Conservation (phyloP, 192 early-diverging fungal species). For the Pilobolus umbonatus region DNA sequence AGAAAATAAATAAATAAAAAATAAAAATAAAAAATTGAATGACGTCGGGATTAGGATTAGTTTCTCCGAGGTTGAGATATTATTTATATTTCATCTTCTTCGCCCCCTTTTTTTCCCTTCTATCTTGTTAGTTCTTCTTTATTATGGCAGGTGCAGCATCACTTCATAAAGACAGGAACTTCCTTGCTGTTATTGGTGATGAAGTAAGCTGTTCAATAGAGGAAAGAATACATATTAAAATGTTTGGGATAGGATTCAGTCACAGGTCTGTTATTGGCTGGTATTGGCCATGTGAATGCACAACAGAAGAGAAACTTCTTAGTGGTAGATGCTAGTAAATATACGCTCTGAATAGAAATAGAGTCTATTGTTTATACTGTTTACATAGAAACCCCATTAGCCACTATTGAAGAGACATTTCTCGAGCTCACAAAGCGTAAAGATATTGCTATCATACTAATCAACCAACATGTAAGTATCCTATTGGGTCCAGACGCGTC, state of each 20-base stretch:
- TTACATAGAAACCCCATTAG: conserved; percentile 62
- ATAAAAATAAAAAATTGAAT: no score
- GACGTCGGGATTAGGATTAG: no score
- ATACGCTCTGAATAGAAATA: not conserved
- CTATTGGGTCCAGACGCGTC: not conserved
- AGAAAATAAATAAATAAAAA: no score
- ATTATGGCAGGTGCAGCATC: conserved; percentile 25
- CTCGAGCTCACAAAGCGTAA: conserved; percentile 83
- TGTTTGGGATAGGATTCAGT: conserved; percentile 61
- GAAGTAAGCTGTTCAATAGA: conserved; percentile 35
- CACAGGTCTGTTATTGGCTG: conserved; percentile 95
- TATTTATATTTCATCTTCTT: no score
- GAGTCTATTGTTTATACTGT: not conserved
- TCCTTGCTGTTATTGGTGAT: conserved; percentile 63
- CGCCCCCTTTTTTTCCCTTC: conserved; percentile 6
- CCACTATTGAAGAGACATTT: conserved; percentile 76
- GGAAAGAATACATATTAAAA: not conserved
- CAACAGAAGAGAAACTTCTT: conserved; percentile 95
- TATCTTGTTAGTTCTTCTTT: not conserved
- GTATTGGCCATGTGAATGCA: conserved; percentile 90
- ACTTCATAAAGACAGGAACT: conserved; percentile 50
- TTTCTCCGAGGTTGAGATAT: no score
- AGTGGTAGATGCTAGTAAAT: conserved; percentile 89
- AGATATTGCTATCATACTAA: conserved; percentile 97
- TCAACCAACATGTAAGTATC: conserved; percentile 85